These are phyloP conservation scores for Chlamydomonas asymmetrica DNA, from an alignment of 139 green algal genomes.

Conservation along the genomic window DNA sequence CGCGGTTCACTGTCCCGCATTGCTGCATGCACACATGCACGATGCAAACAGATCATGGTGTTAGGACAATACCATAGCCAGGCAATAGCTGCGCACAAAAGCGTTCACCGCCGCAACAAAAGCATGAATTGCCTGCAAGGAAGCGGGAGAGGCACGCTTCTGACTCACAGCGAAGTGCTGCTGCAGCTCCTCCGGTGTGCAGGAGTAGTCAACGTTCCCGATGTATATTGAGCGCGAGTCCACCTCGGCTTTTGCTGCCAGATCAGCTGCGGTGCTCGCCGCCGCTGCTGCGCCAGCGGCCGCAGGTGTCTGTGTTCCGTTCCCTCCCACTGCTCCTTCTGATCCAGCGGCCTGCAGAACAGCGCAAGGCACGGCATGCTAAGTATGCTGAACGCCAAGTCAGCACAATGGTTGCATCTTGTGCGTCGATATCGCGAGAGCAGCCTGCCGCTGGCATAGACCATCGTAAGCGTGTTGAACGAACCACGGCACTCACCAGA, in stretches of 20 bases:
- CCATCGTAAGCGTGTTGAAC: not conserved
- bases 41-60: not conserved
- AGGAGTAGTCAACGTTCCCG: slow-evolving; percentile 92
- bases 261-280: slow-evolving; percentile 18
- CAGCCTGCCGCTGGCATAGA: not conserved
- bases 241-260: slow-evolving; percentile 81
- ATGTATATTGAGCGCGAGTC: slow-evolving; percentile 92
- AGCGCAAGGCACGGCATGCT: not conserved
- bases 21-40: slow-evolving; percentile 52
- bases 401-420: not conserved
- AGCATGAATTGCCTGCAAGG: too few relatives aligned
- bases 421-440: not conserved
- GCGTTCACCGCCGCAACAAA: too few relatives aligned
- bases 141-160: too few relatives aligned
- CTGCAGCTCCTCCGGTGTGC: slow-evolving; percentile 95
- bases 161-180: slow-evolving; percentile 80
- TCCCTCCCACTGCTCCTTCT: not conserved
- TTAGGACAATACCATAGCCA: too few relatives aligned
- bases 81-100: too few relatives aligned
- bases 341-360: not conserved
- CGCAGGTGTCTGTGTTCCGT: slow-evolving; percentile 10
- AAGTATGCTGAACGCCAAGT: not conserved
- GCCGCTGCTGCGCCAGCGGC: slow-evolving; percentile 10
- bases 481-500: slow-evolving; percentile 45
- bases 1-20: slow-evolving; percentile 97